phyloP scores from a whole-genome alignment of 495 filamentous ascomycete genomes.

The Penicillium diatomitis region DNA sequence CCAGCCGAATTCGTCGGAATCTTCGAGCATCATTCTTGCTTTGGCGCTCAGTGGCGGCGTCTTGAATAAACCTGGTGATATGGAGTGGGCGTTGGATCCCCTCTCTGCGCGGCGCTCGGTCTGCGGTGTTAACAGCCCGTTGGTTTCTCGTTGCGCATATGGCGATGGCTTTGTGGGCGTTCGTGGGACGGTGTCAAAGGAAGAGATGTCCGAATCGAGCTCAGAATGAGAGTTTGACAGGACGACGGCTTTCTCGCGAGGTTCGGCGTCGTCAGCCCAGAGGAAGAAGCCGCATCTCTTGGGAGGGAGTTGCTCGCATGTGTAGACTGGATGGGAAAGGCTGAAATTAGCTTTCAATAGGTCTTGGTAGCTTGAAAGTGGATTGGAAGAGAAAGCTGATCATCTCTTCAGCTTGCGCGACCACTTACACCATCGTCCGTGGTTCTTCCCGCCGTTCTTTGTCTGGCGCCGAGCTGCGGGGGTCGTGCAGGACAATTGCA shows the following conservation, averaged over 20 bases:
- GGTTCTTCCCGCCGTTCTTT: constrained; percentile 58
- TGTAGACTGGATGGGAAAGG: constrained; percentile 42
- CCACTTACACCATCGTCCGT: constrained; percentile 47
- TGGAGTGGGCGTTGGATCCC: not conserved
- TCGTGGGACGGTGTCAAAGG: constrained; percentile 9
- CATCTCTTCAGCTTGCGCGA: no score
- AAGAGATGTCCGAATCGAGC: not conserved
- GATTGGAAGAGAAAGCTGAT: no score
- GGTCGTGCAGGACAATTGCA: constrained; percentile 60
- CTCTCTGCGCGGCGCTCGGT: constrained; percentile 16
- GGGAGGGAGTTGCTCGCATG: constrained; percentile 45
- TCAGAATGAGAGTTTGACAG: constrained; percentile 44
- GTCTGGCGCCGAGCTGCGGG: constrained; percentile 51
- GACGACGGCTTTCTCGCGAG: constrained; percentile 42
- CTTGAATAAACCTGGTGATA: constrained; percentile 10
- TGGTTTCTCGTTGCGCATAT: not conserved
- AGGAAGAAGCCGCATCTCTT: constrained; percentile 62
- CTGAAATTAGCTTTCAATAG: no score
- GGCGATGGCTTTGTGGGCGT: constrained; percentile 12
- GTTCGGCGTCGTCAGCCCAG: constrained; percentile 54
- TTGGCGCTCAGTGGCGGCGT: constrained; percentile 24
- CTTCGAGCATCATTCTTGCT: constrained; percentile 34
- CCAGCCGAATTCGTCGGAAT: constrained; percentile 39
- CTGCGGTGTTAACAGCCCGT: constrained; percentile 29
- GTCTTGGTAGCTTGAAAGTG: not conserved